Base-by-base conservation (phyloP, 805 yeast genomes). In the Candida wancherniae region DNA sequence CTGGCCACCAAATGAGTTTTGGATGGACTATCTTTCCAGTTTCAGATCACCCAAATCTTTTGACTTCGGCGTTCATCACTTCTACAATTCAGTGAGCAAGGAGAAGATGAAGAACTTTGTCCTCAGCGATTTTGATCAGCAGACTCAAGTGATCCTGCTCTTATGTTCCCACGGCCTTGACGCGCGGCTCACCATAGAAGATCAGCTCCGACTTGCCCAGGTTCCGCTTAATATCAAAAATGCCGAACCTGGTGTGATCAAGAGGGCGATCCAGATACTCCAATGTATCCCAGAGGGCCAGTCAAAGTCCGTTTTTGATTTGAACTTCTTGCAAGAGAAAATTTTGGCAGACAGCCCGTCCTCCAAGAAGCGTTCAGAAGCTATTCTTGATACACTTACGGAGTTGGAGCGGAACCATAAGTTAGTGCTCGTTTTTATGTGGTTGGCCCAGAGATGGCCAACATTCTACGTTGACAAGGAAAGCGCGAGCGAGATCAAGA, bases 391-490 rank as follows among this genome's bases (percentile, higher is more conserved):
- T 14, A 36, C 41, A 4, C 44, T 59, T 23, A 50, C 50, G 15
- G 28, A 52, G 19, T 57, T 79, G 13, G 97, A 87, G 51, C 68
- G 70, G 4, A 60, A 81, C 36, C 94, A 87, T 58, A 75, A 76
- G 42, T 60, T 74, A 26, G 67, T 84, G 11, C 69, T 78, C 44
- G 58, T 84, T 5, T 90, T 75, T 50, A 62, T 85, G 50, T 90
- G 98, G 98, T 64, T 90, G 39, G 71, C 84, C 33, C 88, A 84
- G 53, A 65, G 97, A 48, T 90, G 81, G 64, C 95, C 97, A 1
- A 76, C 80, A 18, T 69, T 76, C 29, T 84, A 87, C 45, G 73
- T 82, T 11, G 95, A 86, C 53, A 65, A 76, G 10, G 84, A 79
- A 36, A 72, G 85, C 27, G 95, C 95, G 0, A 53, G 57, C 15